phyloP scores from a whole-genome alignment of 192 early-diverging fungal genomes.

The Gonapodya sp. region DNA sequence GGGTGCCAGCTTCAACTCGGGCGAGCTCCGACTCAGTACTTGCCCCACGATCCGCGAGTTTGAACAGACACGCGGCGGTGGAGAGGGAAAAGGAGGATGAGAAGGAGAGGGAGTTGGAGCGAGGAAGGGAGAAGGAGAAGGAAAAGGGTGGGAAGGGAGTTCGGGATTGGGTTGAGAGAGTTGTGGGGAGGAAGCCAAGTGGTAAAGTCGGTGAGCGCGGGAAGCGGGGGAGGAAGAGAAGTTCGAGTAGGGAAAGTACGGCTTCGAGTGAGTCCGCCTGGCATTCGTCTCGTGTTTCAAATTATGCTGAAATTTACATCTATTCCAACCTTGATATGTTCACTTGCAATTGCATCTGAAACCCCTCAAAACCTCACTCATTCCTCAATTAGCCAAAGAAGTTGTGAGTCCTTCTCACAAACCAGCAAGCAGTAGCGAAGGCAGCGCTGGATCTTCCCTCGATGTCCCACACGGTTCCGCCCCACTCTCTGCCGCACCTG shows the following conservation, averaged over 20 bases:
- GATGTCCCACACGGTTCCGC: neutral
- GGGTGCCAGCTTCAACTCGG: too few relatives aligned
- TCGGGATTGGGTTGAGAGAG: neutral
- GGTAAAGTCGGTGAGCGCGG: too few relatives aligned
- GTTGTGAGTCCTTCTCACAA: neutral
- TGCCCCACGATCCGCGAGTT: neutral
- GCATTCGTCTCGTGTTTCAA: neutral
- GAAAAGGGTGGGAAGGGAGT: neutral
- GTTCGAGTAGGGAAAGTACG: neutral
- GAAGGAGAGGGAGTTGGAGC: neutral
- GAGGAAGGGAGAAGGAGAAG: neutral
- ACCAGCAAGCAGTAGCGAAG: neutral
- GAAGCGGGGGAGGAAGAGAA: neutral
- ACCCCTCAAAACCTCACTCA: neutral
- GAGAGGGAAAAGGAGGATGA: neutral
- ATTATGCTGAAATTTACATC: too few relatives aligned
- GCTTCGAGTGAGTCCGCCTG: neutral
- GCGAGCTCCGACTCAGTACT: neutral
- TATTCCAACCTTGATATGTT: too few relatives aligned
- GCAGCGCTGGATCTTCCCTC: neutral
- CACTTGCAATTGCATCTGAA: neutral
- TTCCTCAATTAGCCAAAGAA: neutral
- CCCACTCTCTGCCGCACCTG: too few relatives aligned
- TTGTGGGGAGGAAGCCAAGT: too few relatives aligned
- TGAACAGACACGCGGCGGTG: neutral